Base-by-base conservation (phyloP, 768 basidiomycete genomes). In the Chiua virens region DNA sequence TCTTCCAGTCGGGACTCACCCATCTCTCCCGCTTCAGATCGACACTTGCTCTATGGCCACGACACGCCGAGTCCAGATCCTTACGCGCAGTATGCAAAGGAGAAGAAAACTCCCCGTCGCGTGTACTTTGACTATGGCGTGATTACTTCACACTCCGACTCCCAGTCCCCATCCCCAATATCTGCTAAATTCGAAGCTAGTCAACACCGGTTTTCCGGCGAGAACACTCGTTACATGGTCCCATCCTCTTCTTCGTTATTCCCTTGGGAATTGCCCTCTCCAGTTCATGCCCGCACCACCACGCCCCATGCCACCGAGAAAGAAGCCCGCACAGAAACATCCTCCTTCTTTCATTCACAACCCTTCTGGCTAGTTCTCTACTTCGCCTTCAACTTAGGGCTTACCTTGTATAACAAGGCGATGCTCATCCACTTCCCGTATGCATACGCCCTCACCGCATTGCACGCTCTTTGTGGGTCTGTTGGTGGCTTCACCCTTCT, bases 351-450 rank as follows among this genome's bases (percentile, higher is more conserved):
- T 46, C 55, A 60, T 3, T 73, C 71, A 4, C 63, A 70, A 21
- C 57, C 69, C 2, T 73, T 76, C 47, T 94, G 91, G 91, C 79
- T 98, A 17, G 58, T 68, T 5, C 74, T 92, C 54, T 98, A 97
- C 74, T 98, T 99, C 64, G 68, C 74, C 53, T 88, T 95, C 79
- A 98, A 98, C 70, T 84, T 98, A 25, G 80, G 82, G 11, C 81
- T 99, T 56, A 98, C 96, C 8, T 74, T 99, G 39, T 97, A 92
- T 72, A 99, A 99, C 80, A 99, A 99, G 71, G 79, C 82, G 34
- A 85, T 98, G 17, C 83, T 99, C 54, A 85, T 90, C 47, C 82
- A 80, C 49, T 98, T 98, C 65, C 97, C 97, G 0, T 98, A 92
- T 62, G 95, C 96, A 3, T 98, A 98, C 75, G 89, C 92, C 3